Evolutionary conservation across 345 rosid species (phyloP), one percentile per base, ranked within the genome.

Genomic region (Iberis pinnata): DNA sequence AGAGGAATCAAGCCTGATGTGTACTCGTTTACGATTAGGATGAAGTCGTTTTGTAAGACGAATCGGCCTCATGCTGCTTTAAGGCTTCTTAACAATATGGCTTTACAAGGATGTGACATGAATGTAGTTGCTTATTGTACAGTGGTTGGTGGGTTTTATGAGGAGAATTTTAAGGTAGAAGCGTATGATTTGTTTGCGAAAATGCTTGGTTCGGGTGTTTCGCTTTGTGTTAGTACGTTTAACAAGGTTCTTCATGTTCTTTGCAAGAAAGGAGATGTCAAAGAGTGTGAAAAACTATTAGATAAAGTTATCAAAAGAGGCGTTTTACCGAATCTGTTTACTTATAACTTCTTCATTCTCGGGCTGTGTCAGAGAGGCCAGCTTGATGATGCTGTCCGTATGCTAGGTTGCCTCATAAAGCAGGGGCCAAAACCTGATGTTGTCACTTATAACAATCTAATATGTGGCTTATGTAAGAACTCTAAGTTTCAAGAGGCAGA

Each of bases 61-160:
- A 72, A 63, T 62, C 72, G 98, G 73, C 86, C 93, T 61, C 78
- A 70, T 32, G 88, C 88, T 53, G 96, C 92, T 53, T 53, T 84
- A 58, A 82, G 96, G 79, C 89, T 90, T 43, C 85, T 87, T 37
- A 72, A 68, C 24, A 90, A 73, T 70, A 84, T 87, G 83, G 63
- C 81, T 56, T 78, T 75, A 46, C 95, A 76, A 33, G 98, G 92
- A 7, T 87, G 84, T 63, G 79, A 82, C 63, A 48, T 62, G 43
- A 90, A 84, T 74, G 84, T 74, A 13, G 84, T 83, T 60, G 86
- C 84, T 4, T 88, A 74, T 73, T 90, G 98, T 70, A 81, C 89
- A 0, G 82, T 84, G 14, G 51, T 81, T 37, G 71, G 77, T 61
- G 96, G 98, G 49, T 77, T 92, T 56, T 88, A 83, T 54, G 83